Evolutionary conservation across 192 early-diverging fungal species (phyloP).

Genomic region (Phycomyces blakesleeanus): DNA sequence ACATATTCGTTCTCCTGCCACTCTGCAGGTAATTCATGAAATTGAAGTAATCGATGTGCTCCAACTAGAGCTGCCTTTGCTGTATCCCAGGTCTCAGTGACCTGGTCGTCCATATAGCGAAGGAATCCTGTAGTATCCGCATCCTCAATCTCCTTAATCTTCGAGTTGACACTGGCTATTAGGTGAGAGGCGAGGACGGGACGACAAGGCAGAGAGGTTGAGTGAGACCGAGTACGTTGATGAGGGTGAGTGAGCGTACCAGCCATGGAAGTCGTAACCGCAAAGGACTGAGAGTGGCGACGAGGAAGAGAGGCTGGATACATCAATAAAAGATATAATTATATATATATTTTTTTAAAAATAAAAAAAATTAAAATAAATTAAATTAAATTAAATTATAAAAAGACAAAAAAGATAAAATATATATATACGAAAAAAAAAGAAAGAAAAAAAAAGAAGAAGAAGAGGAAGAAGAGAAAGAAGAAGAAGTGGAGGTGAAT

Average conservation of each 20-base stretch:
- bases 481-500: neutral
- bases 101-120: conserved; percentile 52
- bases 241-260: neutral
- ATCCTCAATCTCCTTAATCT: conserved; percentile 43
- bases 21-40: conserved; percentile 55
- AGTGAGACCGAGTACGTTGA: conserved; percentile 10
- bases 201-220: conserved; percentile 2
- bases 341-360: neutral
- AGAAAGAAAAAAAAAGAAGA: neutral
- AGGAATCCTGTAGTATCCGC: conserved; percentile 50
- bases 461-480: conserved; percentile 3
- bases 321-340: neutral
- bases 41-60: conserved; percentile 50
- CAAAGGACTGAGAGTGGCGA: conserved; percentile 7
- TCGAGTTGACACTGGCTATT: conserved; percentile 5
- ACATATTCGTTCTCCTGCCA: conserved; percentile 65
- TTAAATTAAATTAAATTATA: no score
- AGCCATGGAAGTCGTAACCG: neutral
- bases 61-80: conserved; percentile 50
- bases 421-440: neutral
- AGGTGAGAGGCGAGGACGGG: neutral
- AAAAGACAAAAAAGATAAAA: no score
- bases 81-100: conserved; percentile 46
- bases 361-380: no score
- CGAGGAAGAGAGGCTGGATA: neutral